Conservation (phyloP, 2,329 filamentous ascomycete species). For the Tolypocladium paradoxum region DNA sequence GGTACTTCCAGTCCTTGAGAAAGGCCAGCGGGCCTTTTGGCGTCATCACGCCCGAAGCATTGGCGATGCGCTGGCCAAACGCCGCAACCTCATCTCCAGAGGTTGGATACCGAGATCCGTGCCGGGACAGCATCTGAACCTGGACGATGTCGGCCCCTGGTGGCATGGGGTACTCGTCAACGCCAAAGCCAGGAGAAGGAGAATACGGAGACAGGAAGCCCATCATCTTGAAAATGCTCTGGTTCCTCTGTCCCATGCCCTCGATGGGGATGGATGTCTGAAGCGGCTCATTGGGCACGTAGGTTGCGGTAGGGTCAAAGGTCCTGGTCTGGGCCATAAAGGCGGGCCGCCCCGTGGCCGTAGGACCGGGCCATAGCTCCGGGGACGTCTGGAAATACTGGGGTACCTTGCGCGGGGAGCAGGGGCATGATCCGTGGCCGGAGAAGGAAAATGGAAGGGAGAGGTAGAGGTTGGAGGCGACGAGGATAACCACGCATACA, state of each 20-base stretch:
- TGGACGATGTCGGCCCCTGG: slow-evolving; percentile 57
- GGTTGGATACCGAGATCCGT: slow-evolving; percentile 65
- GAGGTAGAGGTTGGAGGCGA: slow-evolving; percentile 25
- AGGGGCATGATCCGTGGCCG: slow-evolving; percentile 15
- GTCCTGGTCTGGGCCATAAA: slow-evolving; percentile 63
- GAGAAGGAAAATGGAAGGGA: slow-evolving; percentile 21
- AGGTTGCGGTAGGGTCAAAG: slow-evolving; percentile 53
- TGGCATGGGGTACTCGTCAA: slow-evolving; percentile 59
- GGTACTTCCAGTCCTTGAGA: slow-evolving; percentile 57
- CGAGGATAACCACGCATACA: slow-evolving; percentile 23
- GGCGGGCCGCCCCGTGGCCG: slow-evolving; percentile 56
- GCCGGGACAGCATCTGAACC: slow-evolving; percentile 61
- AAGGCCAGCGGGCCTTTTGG: slow-evolving; percentile 53
- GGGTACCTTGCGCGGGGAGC: slow-evolving; percentile 33
- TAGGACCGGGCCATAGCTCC: slow-evolving; percentile 52
- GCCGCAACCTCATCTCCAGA: slow-evolving; percentile 40
- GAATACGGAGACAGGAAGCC: slow-evolving; percentile 58
- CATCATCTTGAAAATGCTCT: slow-evolving; percentile 61
- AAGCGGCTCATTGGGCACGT: slow-evolving; percentile 57
- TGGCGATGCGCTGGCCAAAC: slow-evolving; percentile 47
- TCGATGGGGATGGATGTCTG: slow-evolving; percentile 60
- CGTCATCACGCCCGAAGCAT: slow-evolving; percentile 39
- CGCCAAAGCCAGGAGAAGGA: slow-evolving; percentile 63
- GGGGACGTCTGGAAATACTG: slow-evolving; percentile 54
- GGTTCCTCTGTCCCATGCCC: slow-evolving; percentile 43